Percentiles rank a stretch among this genome's conserved stretches.
Evolutionary conservation across 2,329 filamentous ascomycete genomes (phyloP).

Genomic region (Fusarium sp.): DNA sequence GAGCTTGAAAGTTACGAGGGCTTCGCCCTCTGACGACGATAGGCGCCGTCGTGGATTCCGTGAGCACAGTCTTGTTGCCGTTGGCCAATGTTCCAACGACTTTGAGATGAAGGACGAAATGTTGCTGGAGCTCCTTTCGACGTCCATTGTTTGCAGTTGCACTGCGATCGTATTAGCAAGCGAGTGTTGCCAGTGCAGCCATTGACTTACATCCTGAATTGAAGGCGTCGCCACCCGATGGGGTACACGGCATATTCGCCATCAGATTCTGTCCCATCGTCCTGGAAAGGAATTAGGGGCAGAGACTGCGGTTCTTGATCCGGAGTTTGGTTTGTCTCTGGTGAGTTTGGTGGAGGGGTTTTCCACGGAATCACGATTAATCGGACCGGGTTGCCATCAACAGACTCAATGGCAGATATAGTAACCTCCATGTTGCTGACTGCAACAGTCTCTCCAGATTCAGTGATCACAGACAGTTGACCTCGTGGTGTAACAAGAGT

Average conservation of each 20-base stretch:
- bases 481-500: constrained; percentile 83
- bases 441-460: constrained; percentile 83
- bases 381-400: constrained; percentile 90
- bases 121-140: constrained; percentile 93
- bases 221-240: constrained; percentile 91
- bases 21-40: constrained; percentile 95
- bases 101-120: constrained; percentile 90
- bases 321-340: constrained; percentile 68
- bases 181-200: background rate
- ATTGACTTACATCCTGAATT: constrained; percentile 78
- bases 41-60: constrained; percentile 85
- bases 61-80: constrained; percentile 81
- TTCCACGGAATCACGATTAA: constrained; percentile 99
- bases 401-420: constrained; percentile 92
- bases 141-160: constrained; percentile 96
- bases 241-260: constrained; percentile 90
- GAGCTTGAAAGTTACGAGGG: constrained; percentile 91
- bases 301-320: constrained; percentile 90
- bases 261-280: constrained; percentile 68
- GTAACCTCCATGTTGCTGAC: constrained; percentile 85
- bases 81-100: constrained; percentile 85
- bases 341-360: constrained; percentile 82
- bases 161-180: constrained; percentile 52
- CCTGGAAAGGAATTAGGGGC: constrained; percentile 74
- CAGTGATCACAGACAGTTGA: constrained; percentile 81